Evolutionary conservation across 805 yeast genomes (phyloP).

Genomic region (Metschnikowia arizonensis): DNA sequence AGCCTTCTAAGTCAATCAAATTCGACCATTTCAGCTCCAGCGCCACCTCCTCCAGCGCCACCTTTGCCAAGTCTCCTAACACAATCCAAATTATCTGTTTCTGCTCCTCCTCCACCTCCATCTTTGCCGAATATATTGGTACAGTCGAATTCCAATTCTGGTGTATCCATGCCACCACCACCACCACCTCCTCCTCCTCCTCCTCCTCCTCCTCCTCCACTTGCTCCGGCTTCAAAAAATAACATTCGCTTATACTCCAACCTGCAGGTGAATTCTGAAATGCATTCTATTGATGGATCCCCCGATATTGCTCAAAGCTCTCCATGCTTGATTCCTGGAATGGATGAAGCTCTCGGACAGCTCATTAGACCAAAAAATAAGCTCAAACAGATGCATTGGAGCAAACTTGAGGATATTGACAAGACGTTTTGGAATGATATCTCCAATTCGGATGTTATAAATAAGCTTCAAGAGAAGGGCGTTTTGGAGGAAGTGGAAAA

Average conservation of each 20-base stretch:
- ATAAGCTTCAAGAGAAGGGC: slow-evolving; percentile 68
- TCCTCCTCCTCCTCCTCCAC: background rate
- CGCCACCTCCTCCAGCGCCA: slow-evolving; percentile 15
- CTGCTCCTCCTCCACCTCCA: slow-evolving; percentile 20
- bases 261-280: background rate
- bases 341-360: background rate
- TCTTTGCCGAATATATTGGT: slow-evolving; percentile 11
- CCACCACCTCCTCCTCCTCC: background rate
- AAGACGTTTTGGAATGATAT: slow-evolving; percentile 82
- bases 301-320: background rate
- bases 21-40: slow-evolving; percentile 1
- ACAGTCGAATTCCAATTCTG: background rate
- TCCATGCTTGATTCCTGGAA: background rate
- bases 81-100: background rate
- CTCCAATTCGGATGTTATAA: slow-evolving; percentile 55
- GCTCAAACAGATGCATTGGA: slow-evolving; percentile 96
- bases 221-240: background rate
- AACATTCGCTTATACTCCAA: background rate
- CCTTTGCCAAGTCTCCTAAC: slow-evolving; percentile 10
- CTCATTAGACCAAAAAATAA: slow-evolving; percentile 58
- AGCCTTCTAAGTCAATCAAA: background rate
- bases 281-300: background rate
- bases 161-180: background rate
- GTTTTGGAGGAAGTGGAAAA: slow-evolving; percentile 79
- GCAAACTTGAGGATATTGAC: slow-evolving; percentile 77